Evolutionary conservation across 306 rosid genomes (phyloP).

Genomic region (Castanea mollissima): DNA sequence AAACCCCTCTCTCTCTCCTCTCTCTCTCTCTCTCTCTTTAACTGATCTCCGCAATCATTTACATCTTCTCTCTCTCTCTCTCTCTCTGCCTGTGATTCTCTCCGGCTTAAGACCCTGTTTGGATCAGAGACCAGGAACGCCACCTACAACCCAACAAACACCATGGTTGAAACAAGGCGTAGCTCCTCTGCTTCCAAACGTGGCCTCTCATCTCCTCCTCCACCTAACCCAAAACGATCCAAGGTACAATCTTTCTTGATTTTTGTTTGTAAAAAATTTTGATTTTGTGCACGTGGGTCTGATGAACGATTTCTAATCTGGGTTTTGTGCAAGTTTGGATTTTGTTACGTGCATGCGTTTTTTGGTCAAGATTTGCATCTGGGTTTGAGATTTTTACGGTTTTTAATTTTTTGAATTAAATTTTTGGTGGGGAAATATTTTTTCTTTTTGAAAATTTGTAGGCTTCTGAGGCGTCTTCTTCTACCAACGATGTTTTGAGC

Average conservation of each 20-base stretch:
- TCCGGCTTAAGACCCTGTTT: slow-evolving; percentile 26
- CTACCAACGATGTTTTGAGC: slow-evolving; percentile 47
- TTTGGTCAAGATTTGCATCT: slow-evolving; percentile 1
- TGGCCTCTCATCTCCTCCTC: slow-evolving; percentile 61
- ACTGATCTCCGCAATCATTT: slow-evolving; percentile 44
- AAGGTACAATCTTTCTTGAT: slow-evolving; percentile 45
- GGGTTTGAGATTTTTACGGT: slow-evolving; percentile 23
- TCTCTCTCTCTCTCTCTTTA: slow-evolving; percentile 14
- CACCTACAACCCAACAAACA: not conserved
- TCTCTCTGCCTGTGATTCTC: slow-evolving; percentile 1
- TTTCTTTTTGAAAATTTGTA: not conserved
- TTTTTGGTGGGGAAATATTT: not conserved
- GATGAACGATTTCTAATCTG: not conserved
- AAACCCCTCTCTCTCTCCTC: slow-evolving; percentile 1
- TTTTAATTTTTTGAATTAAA: slow-evolving; percentile 12
- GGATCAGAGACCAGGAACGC: slow-evolving; percentile 41
- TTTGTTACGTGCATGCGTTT: slow-evolving; percentile 5
- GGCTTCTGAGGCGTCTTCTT: slow-evolving; percentile 71
- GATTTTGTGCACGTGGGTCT: not conserved
- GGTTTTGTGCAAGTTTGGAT: slow-evolving; percentile 18
- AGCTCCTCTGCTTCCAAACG: slow-evolving; percentile 90
- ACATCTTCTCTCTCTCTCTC: not conserved
- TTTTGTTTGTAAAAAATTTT: not conserved
- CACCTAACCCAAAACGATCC: slow-evolving; percentile 70
- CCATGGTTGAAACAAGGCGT: slow-evolving; percentile 94